Base-by-base conservation (phyloP, 495 filamentous ascomycete genomes). In the Entonaema liquescens region DNA sequence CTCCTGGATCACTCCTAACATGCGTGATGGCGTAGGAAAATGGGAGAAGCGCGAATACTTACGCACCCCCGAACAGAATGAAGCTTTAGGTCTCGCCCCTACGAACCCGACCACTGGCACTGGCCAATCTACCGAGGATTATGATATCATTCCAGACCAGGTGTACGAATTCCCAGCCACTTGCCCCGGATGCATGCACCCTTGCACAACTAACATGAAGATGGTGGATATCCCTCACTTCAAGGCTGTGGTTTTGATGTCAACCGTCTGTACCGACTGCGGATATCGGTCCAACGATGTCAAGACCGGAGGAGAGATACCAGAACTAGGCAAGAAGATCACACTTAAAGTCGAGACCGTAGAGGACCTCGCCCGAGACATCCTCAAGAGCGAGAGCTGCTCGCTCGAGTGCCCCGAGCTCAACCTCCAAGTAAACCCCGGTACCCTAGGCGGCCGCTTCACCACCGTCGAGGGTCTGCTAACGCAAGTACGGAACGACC, bases 151-250 rank as follows among this genome's bases (percentile, higher is more conserved):
- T 36, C 92, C 95, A 57, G 92, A 95, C 74, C 87, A 95, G 76
- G 89, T 96, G 15, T 98, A 98, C 81, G 88, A 89, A 35, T 92
- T 99, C 79, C 95, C 94, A 15, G 89, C 94, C 6, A 89, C 89
- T 21, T 99, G 95, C 79, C 95, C 96, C 0, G 94, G 93, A 62
- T 99, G 95, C 80, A 86, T 88, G 70, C 92, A 91, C 77, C 80
- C 84, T 5, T 97, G 94, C 79, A 86, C 86, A 6, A 93, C 95
- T 25, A 92, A 95, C 76, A 95, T 97, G 89, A 94, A 97, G 83
- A 93, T 97, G 85, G 92, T 98, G 47, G 90, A 94, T 68, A 98
- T 99, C 60, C 95, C 95, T 0, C 89, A 96, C 79, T 99, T 99
- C 85, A 97, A 97, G 79, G 89, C 98, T 70, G 95, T 98, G 19